Evolutionary conservation across 495 filamentous ascomycete species (phyloP).

Genomic region (Cetradonia linearis): DNA sequence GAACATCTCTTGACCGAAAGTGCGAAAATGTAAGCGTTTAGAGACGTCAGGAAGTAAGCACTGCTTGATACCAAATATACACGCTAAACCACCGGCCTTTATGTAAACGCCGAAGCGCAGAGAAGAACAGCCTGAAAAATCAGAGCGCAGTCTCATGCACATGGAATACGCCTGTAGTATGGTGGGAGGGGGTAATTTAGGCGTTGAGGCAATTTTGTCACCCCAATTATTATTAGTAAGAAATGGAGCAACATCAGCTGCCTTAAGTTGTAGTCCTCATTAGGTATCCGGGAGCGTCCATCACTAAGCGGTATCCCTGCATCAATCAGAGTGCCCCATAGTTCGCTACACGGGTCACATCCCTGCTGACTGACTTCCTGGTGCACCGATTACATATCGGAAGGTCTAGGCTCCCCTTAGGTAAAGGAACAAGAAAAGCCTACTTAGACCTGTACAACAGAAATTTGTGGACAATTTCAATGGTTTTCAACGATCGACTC

Average conservation of each 20-base stretch:
- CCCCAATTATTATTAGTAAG: too few relatives aligned
- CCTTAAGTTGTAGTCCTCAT: too few relatives aligned
- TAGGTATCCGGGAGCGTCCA: too few relatives aligned
- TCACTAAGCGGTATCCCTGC: too few relatives aligned
- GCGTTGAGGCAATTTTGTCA: background rate
- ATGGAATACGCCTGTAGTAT: background rate
- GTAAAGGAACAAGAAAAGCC: too few relatives aligned
- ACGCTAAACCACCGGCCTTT: background rate
- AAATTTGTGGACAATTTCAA: background rate
- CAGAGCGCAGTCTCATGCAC: background rate
- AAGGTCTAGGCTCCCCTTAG: too few relatives aligned
- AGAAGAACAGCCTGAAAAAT: background rate
- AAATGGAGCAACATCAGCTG: background rate
- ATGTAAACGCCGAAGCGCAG: background rate
- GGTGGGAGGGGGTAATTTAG: background rate
- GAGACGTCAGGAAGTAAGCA: background rate
- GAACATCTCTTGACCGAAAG: background rate
- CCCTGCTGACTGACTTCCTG: too few relatives aligned
- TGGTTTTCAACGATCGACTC: background rate
- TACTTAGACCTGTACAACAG: background rate
- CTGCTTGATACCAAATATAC: background rate
- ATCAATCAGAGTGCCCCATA: background rate
- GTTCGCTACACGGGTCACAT: background rate
- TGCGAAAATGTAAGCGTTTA: background rate
- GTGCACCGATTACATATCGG: background rate